phyloP scores from a whole-genome alignment of 345 rosid species.

The Ceriops tagal region DNA sequence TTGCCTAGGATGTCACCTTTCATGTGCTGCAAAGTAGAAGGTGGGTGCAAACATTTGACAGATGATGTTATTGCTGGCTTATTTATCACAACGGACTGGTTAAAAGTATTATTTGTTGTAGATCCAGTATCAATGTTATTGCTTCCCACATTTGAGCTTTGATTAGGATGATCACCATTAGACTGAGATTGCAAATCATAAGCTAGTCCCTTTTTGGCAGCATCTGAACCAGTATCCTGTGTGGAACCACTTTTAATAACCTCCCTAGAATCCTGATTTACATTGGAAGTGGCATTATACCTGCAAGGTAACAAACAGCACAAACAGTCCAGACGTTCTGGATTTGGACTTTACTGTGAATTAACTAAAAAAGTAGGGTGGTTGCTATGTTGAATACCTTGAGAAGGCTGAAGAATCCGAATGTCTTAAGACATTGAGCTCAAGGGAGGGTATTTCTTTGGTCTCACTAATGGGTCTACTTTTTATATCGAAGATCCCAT shows the following conservation, averaged over 20 bases:
- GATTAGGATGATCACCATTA: slow-evolving; percentile 37
- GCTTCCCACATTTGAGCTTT: slow-evolving; percentile 40
- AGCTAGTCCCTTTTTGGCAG: slow-evolving; percentile 23
- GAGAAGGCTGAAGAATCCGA: slow-evolving; percentile 55
- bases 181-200: slow-evolving; percentile 29
- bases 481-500: slow-evolving; percentile 36
- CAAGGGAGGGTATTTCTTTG: slow-evolving; percentile 29
- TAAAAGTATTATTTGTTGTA: slow-evolving; percentile 35
- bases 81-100: slow-evolving; percentile 31
- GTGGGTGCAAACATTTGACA: slow-evolving; percentile 29
- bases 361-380: not conserved
- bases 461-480: slow-evolving; percentile 25
- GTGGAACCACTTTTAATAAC: slow-evolving; percentile 30
- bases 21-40: slow-evolving; percentile 24
- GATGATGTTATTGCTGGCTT: slow-evolving; percentile 37
- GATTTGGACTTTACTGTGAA: slow-evolving; percentile 11
- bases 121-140: slow-evolving; percentile 49
- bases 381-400: slow-evolving; percentile 30
- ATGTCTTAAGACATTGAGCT: slow-evolving; percentile 47
- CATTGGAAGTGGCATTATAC: slow-evolving; percentile 40
- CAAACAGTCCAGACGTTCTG: slow-evolving; percentile 3
- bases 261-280: slow-evolving; percentile 27
- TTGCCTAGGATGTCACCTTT: slow-evolving; percentile 22
- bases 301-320: slow-evolving; percentile 23
- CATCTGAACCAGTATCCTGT: slow-evolving; percentile 21